These are phyloP conservation scores for Arabis alpina DNA, from an alignment of 345 rosid species.

Conservation along the genomic window DNA sequence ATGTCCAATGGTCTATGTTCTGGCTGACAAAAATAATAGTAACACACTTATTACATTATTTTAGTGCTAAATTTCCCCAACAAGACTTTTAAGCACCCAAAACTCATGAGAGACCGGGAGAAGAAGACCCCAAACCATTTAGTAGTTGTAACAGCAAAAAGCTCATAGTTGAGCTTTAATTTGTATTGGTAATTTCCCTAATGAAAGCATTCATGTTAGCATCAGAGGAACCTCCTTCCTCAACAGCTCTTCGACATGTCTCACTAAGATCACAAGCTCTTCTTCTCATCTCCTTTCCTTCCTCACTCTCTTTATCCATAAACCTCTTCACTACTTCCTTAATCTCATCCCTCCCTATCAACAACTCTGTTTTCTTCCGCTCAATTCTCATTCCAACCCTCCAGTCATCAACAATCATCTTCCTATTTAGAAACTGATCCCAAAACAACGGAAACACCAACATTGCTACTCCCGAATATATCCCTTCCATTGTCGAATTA, in stretches of 20 bases:
- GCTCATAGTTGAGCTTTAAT: no score
- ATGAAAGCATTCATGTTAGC: conserved; percentile 50
- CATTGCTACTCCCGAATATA: conserved; percentile 54
- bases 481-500: conserved; percentile 63
- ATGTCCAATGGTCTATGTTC: no score
- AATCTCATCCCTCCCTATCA: conserved; percentile 41
- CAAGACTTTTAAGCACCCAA: no score
- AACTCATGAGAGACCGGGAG: no score
- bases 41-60: no score
- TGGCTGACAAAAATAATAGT: no score
- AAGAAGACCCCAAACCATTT: no score
- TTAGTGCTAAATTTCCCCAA: no score
- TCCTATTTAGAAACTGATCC: conserved; percentile 60
- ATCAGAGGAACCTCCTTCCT: conserved; percentile 42
- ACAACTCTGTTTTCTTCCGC: not conserved
- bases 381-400: conserved; percentile 52
- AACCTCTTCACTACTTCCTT: conserved; percentile 32
- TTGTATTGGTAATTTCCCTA: no score
- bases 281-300: conserved; percentile 31
- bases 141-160: no score
- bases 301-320: conserved; percentile 30
- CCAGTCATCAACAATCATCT: conserved; percentile 58
- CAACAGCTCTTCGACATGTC: conserved; percentile 5
- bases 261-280: conserved; percentile 23
- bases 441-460: conserved; percentile 52